These are phyloP conservation scores for Volvariella surrecta DNA, from an alignment of 1,284 basidiomycete species.

Conservation along the genomic window DNA sequence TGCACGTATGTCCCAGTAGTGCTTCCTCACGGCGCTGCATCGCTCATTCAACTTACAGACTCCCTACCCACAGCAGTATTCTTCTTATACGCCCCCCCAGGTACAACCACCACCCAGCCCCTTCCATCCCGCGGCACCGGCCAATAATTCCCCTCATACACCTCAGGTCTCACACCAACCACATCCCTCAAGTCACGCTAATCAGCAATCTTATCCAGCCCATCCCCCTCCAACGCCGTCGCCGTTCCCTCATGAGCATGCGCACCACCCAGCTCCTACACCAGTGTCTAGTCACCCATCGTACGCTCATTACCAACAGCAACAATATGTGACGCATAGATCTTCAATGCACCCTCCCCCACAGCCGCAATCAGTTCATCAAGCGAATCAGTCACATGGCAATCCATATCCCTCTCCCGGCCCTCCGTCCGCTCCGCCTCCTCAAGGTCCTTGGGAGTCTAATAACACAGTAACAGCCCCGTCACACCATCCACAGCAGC, in stretches of 20 bases:
- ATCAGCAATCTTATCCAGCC: conserved; percentile 18
- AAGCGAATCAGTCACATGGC: conserved; percentile 19
- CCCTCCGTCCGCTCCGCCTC: conserved; percentile 10
- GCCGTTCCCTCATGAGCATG: conserved; percentile 25
- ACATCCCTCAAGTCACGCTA: not conserved
- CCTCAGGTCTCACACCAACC: conserved; percentile 15
- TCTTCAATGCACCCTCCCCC: conserved; percentile 17
- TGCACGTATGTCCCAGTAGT: conserved; percentile 23
- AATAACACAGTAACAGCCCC: conserved; percentile 3
- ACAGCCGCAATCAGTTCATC: conserved; percentile 16
- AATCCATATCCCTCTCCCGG: conserved; percentile 16
- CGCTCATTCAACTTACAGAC: conserved; percentile 13
- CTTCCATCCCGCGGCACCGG: not conserved
- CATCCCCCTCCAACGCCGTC: conserved; percentile 10
- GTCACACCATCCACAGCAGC: conserved; percentile 3
- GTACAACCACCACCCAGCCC: conserved; percentile 18
- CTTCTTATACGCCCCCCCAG: conserved; percentile 25
- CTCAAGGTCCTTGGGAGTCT: conserved; percentile 10
- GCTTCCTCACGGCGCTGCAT: conserved; percentile 8
- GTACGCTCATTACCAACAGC: conserved; percentile 24
- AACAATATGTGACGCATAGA: conserved; percentile 9
- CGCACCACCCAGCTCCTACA: conserved; percentile 23
- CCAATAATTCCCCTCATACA: conserved; percentile 14
- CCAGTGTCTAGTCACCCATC: conserved; percentile 22
- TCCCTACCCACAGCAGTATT: conserved; percentile 25